phyloP scores from a whole-genome alignment of 2,329 filamentous ascomycete genomes.

The Exophiala viscosa region DNA sequence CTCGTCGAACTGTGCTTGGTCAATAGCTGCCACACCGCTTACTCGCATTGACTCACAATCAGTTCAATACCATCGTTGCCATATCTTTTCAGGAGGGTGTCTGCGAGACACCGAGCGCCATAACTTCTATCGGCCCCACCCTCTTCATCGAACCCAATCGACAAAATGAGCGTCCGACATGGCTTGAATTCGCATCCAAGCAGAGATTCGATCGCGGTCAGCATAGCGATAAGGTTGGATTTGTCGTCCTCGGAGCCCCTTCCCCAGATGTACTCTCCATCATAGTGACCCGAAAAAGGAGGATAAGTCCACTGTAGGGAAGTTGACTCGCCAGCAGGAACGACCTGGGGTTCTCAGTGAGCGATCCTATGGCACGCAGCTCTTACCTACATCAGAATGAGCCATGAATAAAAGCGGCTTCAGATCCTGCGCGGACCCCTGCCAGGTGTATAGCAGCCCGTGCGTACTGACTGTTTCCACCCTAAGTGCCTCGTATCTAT shows the following conservation, averaged over 20 bases:
- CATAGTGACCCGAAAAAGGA: conserved; percentile 57
- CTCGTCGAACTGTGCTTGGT: conserved; percentile 39
- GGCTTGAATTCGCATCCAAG: conserved; percentile 52
- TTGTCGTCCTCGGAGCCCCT: conserved; percentile 60
- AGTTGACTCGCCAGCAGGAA: conserved; percentile 54
- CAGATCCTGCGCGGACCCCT: conserved; percentile 48
- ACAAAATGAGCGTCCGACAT: conserved; percentile 54
- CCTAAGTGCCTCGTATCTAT: conserved; percentile 14
- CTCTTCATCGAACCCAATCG: conserved; percentile 64
- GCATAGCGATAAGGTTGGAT: conserved; percentile 55
- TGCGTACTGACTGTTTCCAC: conserved; percentile 56
- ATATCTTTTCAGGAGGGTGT: conserved; percentile 48
- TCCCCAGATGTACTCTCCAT: conserved; percentile 60
- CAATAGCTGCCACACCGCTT: conserved; percentile 35
- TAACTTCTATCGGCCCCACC: conserved; percentile 44
- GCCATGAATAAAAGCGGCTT: conserved; percentile 60
- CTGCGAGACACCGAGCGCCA: conserved; percentile 50
- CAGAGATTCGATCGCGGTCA: conserved; percentile 56
- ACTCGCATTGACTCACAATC: conserved; percentile 40
- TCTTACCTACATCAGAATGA: conserved; percentile 53
- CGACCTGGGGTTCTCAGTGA: conserved; percentile 35
- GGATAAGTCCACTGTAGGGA: conserved; percentile 55
- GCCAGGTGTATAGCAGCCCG: conserved; percentile 57
- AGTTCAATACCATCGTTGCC: conserved; percentile 53
- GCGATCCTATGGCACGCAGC: not conserved